Conservation (phyloP, 192 early-diverging fungal species). For the Coemansia javaensis region DNA sequence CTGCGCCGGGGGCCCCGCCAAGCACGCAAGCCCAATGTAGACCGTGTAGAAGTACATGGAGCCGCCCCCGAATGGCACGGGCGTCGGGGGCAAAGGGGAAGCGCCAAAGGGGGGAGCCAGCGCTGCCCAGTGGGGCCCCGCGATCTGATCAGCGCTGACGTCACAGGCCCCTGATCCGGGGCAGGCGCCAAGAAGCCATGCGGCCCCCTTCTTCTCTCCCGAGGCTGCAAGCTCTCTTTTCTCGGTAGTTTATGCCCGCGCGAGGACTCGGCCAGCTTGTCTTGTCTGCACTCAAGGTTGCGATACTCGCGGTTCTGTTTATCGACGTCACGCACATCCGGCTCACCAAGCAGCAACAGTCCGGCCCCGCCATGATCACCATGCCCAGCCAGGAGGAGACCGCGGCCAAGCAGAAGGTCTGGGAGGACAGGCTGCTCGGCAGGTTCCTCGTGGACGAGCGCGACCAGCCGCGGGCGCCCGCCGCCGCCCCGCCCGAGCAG, state of each 20-base stretch:
- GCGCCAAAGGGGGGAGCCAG: too few relatives aligned
- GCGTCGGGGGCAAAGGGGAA: neutral
- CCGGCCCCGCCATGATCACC: neutral
- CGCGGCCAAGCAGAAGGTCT: constrained; percentile 7
- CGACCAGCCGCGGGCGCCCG: neutral
- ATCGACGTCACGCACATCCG: constrained; percentile 11
- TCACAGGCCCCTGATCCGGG: too few relatives aligned
- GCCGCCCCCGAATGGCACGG: too few relatives aligned
- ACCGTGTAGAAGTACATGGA: constrained; percentile 13
- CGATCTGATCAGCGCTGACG: too few relatives aligned
- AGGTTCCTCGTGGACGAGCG: constrained; percentile 16
- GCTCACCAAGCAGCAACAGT: neutral
- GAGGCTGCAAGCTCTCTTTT: too few relatives aligned
- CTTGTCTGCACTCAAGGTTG: constrained; percentile 1
- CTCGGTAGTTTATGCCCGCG: constrained; percentile 5
- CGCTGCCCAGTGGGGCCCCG: too few relatives aligned
- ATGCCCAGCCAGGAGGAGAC: constrained; percentile 23
- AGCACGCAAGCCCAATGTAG: constrained; percentile 14
- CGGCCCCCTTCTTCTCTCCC: too few relatives aligned
- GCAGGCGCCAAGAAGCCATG: too few relatives aligned
- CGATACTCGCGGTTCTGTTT: constrained; percentile 19
- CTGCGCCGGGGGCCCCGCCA: neutral
- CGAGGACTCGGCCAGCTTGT: neutral
- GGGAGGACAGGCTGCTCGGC: constrained; percentile 9
- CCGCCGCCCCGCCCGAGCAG: neutral